Base-by-base conservation (phyloP, 805 yeast species). In the Candida ortonii region DNA sequence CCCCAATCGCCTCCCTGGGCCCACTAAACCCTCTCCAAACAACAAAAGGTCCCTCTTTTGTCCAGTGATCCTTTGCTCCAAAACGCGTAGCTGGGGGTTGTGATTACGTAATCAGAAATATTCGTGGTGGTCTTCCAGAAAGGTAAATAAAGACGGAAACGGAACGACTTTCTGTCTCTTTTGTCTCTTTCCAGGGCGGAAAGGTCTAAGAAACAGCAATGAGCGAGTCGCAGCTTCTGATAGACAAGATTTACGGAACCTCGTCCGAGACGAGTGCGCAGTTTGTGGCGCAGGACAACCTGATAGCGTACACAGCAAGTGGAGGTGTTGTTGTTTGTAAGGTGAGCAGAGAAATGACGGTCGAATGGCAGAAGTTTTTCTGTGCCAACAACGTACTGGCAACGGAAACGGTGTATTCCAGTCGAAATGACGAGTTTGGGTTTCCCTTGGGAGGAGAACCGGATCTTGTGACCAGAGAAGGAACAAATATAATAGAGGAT, bases 321-420 rank as follows among this genome's bases (percentile, higher is more conserved):
- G 79, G 79, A 15, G 81, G 81, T 4, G 80, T 76, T 4, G 78
- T 76, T 9, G 77, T 75, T 1, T 58, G 71, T 28, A 49, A 58
- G 13, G 34, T 51, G 9, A 36, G 69, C 2, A 45, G 55, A 11
- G 37, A 39, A 4, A 36, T 44, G 26, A 32, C 28, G 26, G 43
- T 57, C 0, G 34, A 36, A 10, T 41, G 58, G 37, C 80, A 73
- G 45, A 54, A 76, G 39, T 73, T 76, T 48, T 73, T 69, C 52
- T 72, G 77, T 56, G 80, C 80, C 12, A 71, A 67, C 37, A 47
- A 45, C 33, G 38, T 38, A 23, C 30, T 36, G 4, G 10, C 25
- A 2, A 16, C 14, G 11, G 38, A 43, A 7, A 16, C 17, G 5
- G 22, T 22, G 12, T 11, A 10, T 11, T 27, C 35, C 3, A 30